phyloP scores from a whole-genome alignment of 306 rosid genomes.

The Crataegus laevigata region DNA sequence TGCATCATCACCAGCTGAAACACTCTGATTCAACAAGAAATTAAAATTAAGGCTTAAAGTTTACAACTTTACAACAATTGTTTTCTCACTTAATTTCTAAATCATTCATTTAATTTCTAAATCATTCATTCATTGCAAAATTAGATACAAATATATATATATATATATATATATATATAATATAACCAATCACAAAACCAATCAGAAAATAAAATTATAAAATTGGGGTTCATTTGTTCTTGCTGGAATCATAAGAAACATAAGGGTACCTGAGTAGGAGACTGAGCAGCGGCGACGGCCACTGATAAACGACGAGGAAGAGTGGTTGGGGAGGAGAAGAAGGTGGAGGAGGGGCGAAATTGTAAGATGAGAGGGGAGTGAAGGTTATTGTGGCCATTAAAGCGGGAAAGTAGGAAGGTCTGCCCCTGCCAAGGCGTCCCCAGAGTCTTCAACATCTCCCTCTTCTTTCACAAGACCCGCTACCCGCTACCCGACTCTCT shows the following conservation, averaged over 20 bases:
- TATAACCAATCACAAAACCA: background rate
- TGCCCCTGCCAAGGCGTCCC: slow-evolving; percentile 48
- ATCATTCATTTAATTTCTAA: background rate
- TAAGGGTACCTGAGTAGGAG: slow-evolving; percentile 49
- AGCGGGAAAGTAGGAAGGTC: slow-evolving; percentile 19
- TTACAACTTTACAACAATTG: background rate
- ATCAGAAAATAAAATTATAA: background rate
- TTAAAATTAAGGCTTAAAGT: background rate
- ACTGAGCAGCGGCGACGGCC: slow-evolving; percentile 65
- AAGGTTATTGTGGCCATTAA: slow-evolving; percentile 33
- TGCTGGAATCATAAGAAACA: background rate
- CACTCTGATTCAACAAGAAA: slow-evolving; percentile 35
- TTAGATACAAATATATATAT: background rate
- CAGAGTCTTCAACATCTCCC: slow-evolving; percentile 36
- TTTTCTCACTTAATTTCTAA: background rate
- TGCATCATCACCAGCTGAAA: slow-evolving; percentile 43
- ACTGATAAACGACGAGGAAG: slow-evolving; percentile 38
- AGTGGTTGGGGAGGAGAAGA: slow-evolving; percentile 14
- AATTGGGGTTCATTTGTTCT: background rate
- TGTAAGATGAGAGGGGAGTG: slow-evolving; percentile 14
- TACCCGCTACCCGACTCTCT: background rate
- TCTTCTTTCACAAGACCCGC: background rate
- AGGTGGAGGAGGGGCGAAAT: slow-evolving; percentile 25
- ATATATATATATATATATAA: too few species aligned
- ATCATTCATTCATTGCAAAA: background rate